Percentiles rank a stretch among this genome's conserved stretches.
These are phyloP conservation scores for Pestalotiopsis fici DNA, from an alignment of 2,329 filamentous ascomycete genomes.

Conservation along the genomic window DNA sequence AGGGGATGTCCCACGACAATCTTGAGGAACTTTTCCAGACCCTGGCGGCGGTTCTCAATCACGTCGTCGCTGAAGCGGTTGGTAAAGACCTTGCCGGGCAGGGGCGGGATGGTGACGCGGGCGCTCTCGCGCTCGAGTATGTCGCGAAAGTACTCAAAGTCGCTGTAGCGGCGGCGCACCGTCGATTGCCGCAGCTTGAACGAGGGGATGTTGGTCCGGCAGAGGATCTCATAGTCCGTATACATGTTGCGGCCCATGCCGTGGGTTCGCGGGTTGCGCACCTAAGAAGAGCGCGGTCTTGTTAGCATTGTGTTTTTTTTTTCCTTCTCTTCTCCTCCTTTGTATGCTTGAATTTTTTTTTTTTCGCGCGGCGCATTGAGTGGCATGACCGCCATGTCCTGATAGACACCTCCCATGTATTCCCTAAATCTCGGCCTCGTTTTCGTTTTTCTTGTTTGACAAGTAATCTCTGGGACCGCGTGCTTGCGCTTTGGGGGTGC, in stretches of 20 bases:
- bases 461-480: neutral
- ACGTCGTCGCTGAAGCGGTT: constrained; percentile 98
- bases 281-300: constrained; percentile 48
- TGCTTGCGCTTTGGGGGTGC: neutral
- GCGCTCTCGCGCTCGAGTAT: constrained; percentile 95
- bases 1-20: constrained; percentile 97
- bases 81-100: constrained; percentile 97
- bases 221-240: constrained; percentile 97
- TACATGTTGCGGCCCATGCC: constrained; percentile 96
- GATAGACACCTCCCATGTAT: no score
- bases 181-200: constrained; percentile 92
- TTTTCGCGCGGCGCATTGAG: neutral
- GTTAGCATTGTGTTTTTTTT: neutral
- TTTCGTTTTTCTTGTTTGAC: neutral
- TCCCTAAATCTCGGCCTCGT: no score
- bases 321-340: neutral
- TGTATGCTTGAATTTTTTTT: neutral
- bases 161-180: constrained; percentile 91
- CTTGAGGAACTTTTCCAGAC: constrained; percentile 92
- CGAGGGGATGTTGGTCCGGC: constrained; percentile 96
- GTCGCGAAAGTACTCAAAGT: constrained; percentile 98
- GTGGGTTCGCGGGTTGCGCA: constrained; percentile 90
- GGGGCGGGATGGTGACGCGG: constrained; percentile 89
- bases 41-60: constrained; percentile 87
- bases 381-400: neutral